Percentiles rank a stretch among this genome's conserved stretches.
phyloP scores from a whole-genome alignment of 2,329 filamentous ascomycete species.

The Blumeria graminis region DNA sequence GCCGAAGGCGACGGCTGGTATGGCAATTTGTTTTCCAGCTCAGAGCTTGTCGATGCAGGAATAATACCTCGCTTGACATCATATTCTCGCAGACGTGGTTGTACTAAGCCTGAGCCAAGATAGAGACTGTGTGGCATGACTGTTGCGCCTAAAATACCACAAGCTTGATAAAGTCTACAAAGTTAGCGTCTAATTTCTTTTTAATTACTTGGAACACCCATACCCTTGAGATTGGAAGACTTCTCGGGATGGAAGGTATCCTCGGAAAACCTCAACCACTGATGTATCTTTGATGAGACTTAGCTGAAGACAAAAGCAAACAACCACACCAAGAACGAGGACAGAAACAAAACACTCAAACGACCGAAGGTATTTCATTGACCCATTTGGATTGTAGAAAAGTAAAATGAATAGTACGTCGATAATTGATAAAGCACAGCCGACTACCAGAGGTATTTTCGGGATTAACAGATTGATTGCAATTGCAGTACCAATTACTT shows the following conservation, averaged over 20 bases:
- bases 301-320: conserved; percentile 48
- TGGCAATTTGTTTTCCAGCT: conserved; percentile 21
- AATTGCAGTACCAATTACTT: conserved; percentile 43
- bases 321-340: conserved; percentile 40
- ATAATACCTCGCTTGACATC: conserved; percentile 30
- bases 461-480: conserved; percentile 41
- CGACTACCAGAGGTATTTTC: conserved; percentile 38
- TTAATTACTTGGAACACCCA: background rate
- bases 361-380: conserved; percentile 31
- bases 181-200: background rate
- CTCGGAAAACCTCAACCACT: conserved; percentile 34
- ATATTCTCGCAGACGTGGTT: conserved; percentile 39
- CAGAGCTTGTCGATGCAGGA: conserved; percentile 13
- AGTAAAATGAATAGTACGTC: conserved; percentile 44
- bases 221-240: conserved; percentile 32
- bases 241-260: conserved; percentile 36
- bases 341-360: conserved; percentile 40
- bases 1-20: conserved; percentile 50
- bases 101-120: conserved; percentile 44
- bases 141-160: conserved; percentile 54
- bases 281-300: conserved; percentile 31
- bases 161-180: conserved; percentile 36
- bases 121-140: conserved; percentile 49
- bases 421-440: conserved; percentile 41
- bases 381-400: conserved; percentile 35